phyloP scores from a whole-genome alignment of 2,329 filamentous ascomycete genomes.

The Cladosporium austrohemisphaericum region DNA sequence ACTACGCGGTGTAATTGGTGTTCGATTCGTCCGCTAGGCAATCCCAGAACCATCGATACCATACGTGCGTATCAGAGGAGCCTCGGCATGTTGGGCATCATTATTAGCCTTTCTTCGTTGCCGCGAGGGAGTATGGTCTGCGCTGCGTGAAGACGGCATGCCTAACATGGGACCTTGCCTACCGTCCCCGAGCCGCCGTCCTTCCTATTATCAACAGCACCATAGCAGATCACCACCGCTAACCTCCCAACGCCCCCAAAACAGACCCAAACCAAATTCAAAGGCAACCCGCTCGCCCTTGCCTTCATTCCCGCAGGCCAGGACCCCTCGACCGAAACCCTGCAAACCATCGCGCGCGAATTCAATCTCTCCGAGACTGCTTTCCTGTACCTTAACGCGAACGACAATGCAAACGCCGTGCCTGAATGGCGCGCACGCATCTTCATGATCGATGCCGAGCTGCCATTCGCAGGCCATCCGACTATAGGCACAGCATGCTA shows the following conservation, averaged over 20 bases:
- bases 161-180: no score
- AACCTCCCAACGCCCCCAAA: neutral
- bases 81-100: no score
- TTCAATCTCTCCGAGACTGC: constrained; percentile 59
- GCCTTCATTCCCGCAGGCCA: constrained; percentile 41
- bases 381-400: constrained; percentile 44
- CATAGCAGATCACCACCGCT: neutral
- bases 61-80: no score
- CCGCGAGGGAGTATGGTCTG: no score
- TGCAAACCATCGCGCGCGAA: constrained; percentile 53
- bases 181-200: no score
- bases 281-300: constrained; percentile 56
- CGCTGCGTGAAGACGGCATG: no score
- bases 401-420: constrained; percentile 12
- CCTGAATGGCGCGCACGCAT: constrained; percentile 49
- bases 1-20: no score
- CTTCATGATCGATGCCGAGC: constrained; percentile 49
- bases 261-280: constrained; percentile 39
- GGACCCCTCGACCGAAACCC: constrained; percentile 44
- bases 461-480: constrained; percentile 57
- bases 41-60: no score
- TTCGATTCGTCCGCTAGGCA: no score
- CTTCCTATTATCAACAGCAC: no score
- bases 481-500: constrained; percentile 55
- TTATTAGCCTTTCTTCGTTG: no score